Percentiles rank a stretch among this genome's conserved stretches.
Evolutionary conservation across 352 stramenopile genomes (phyloP).

Genomic region (Phytophthora niederhauseri): DNA sequence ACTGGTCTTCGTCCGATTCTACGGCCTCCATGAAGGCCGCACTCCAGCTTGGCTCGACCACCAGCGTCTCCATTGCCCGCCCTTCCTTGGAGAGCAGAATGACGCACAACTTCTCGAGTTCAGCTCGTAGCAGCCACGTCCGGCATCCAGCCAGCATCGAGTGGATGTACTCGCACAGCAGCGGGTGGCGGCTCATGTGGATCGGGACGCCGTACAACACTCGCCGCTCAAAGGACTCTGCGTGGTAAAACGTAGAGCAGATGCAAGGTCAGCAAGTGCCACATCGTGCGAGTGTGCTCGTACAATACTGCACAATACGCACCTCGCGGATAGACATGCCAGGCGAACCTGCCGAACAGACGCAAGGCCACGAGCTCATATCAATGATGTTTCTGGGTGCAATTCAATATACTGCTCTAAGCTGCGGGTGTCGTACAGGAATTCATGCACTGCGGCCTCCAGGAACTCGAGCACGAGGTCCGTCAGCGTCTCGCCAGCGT

Average conservation of each 20-base stretch:
- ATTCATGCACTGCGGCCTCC: constrained; percentile 75
- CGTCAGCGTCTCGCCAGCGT: constrained; percentile 42
- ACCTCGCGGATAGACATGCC: constrained; percentile 67
- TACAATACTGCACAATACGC: background rate
- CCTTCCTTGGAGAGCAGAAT: constrained; percentile 61
- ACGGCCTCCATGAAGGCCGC: constrained; percentile 18
- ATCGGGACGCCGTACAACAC: constrained; percentile 80
- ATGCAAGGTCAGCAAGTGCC: background rate
- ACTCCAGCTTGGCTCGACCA: constrained; percentile 59
- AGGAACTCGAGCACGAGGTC: constrained; percentile 80
- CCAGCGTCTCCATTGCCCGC: constrained; percentile 47
- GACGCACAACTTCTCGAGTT: constrained; percentile 73
- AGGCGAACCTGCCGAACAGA: constrained; percentile 46
- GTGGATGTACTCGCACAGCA: constrained; percentile 80
- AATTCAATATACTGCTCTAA: background rate
- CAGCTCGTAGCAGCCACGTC: constrained; percentile 58
- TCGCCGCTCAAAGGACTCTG: constrained; percentile 68
- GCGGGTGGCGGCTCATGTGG: constrained; percentile 76
- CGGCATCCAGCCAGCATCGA: constrained; percentile 71
- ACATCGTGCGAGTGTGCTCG: background rate
- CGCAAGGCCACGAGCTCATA: constrained; percentile 11
- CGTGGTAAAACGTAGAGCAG: background rate
- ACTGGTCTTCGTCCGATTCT: constrained; percentile 31
- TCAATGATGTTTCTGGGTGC: constrained; percentile 3
- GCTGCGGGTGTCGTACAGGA: constrained; percentile 52